phyloP scores from a whole-genome alignment of 2,329 filamentous ascomycete genomes.

The Zasmidium angulare region DNA sequence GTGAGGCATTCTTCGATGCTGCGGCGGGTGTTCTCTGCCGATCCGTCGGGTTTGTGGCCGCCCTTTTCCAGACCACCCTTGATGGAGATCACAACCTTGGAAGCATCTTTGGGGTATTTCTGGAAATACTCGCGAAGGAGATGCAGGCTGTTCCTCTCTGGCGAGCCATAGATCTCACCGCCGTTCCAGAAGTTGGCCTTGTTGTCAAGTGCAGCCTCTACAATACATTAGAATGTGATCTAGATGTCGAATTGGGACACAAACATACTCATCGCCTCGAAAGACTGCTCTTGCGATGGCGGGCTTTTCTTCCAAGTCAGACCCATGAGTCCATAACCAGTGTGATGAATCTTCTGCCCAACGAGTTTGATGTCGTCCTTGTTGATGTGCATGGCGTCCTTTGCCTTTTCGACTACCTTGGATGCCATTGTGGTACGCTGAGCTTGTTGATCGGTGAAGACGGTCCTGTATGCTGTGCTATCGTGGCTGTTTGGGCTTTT shows the following conservation, averaged over 20 bases:
- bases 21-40: slow-evolving; percentile 40
- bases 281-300: slow-evolving; percentile 39
- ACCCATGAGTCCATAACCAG: slow-evolving; percentile 52
- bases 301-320: slow-evolving; percentile 48
- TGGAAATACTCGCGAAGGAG: slow-evolving; percentile 53
- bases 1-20: slow-evolving; percentile 49
- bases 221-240: neutral
- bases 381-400: slow-evolving; percentile 23
- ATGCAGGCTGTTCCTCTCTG: slow-evolving; percentile 48
- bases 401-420: slow-evolving; percentile 30
- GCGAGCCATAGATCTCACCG: slow-evolving; percentile 50
- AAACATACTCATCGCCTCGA: slow-evolving; percentile 43
- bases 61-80: slow-evolving; percentile 46
- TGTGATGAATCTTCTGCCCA: slow-evolving; percentile 28
- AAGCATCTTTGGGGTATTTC: slow-evolving; percentile 51
- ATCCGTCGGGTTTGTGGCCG: slow-evolving; percentile 40
- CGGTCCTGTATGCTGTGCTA: neutral
- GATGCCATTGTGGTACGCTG: slow-evolving; percentile 19
- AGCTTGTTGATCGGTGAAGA: too few relatives aligned
- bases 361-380: slow-evolving; percentile 22
- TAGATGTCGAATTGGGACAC: neutral
- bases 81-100: slow-evolving; percentile 53
- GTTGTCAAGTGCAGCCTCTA: slow-evolving; percentile 18
- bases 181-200: slow-evolving; percentile 54
- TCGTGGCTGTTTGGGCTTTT: neutral